phyloP scores from a whole-genome alignment of 768 basidiomycete species.

The Tulasnella sp. region DNA sequence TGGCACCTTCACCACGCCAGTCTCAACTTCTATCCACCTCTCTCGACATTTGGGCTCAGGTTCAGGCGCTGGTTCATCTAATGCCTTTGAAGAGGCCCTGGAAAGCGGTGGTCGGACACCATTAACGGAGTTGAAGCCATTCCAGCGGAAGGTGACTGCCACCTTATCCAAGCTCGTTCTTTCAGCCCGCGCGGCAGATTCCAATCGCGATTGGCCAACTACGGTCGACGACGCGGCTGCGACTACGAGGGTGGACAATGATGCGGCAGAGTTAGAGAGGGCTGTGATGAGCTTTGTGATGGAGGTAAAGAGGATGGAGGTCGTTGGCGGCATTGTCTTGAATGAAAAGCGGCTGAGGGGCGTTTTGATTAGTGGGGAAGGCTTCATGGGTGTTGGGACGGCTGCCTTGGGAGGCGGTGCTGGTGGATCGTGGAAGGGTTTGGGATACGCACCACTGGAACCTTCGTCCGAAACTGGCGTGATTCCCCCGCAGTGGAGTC shows the following conservation, averaged over 20 bases:
- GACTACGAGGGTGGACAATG: constrained; percentile 22
- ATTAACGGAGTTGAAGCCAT: constrained; percentile 47
- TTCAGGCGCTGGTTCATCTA: background rate
- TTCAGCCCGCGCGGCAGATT: constrained; percentile 66
- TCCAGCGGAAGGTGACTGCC: constrained; percentile 76
- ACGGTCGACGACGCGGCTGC: constrained; percentile 20
- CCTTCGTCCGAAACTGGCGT: constrained; percentile 23
- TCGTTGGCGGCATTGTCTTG: constrained; percentile 22
- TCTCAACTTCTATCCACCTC: constrained; percentile 12
- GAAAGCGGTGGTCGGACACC: constrained; percentile 13
- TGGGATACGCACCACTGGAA: constrained; percentile 52
- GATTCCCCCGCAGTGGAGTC: constrained; percentile 32
- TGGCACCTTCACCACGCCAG: constrained; percentile 20
- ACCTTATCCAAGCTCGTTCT: constrained; percentile 83
- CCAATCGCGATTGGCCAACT: constrained; percentile 21
- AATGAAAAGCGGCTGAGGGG: constrained; percentile 30
- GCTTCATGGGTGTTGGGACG: constrained; percentile 39
- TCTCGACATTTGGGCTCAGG: background rate
- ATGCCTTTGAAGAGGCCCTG: constrained; percentile 17
- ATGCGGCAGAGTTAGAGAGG: constrained; percentile 24
- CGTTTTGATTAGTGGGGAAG: constrained; percentile 25
- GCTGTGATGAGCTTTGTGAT: constrained; percentile 23
- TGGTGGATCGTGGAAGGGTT: constrained; percentile 71
- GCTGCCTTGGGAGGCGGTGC: constrained; percentile 73
- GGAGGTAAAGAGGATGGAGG: constrained; percentile 34